Evolutionary conservation across 1,139 yeast genomes (phyloP).

Genomic region (Taiozyma sp.): DNA sequence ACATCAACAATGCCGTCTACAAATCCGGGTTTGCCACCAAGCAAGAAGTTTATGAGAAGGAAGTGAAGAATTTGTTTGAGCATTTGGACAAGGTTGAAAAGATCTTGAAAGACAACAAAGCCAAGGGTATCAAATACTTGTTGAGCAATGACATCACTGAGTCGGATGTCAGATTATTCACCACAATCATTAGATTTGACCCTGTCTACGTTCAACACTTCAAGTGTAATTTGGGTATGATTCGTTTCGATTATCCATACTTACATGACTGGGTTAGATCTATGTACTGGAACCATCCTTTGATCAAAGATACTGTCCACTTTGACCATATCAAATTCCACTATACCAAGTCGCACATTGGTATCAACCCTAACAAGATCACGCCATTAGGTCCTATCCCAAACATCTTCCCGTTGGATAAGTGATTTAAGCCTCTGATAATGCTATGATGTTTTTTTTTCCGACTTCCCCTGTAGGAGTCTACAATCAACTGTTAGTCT

Average conservation of each 20-base stretch:
- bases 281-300: conserved; percentile 80
- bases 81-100: conserved; percentile 74
- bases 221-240: conserved; percentile 84
- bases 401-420: conserved; percentile 44
- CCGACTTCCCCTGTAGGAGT: background rate
- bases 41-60: conserved; percentile 77
- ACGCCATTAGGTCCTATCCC: conserved; percentile 92
- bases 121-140: conserved; percentile 41
- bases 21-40: conserved; percentile 87
- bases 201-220: conserved; percentile 92
- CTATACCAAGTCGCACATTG: conserved; percentile 78
- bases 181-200: conserved; percentile 84
- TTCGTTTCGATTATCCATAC: conserved; percentile 76
- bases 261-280: conserved; percentile 77
- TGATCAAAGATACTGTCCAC: conserved; percentile 74
- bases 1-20: conserved; percentile 91
- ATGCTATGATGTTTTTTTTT: background rate
- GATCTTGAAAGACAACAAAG: conserved; percentile 46
- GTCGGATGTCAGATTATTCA: conserved; percentile 82
- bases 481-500: too few relatives aligned
- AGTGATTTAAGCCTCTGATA: background rate
- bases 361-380: conserved; percentile 77
- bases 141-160: conserved; percentile 73
- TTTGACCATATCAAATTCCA: conserved; percentile 89
- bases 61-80: conserved; percentile 61